A percentile compares a stretch with the other conserved stretches of the same genome.
phyloP scores from a whole-genome alignment of 805 yeast genomes.

The Saccharomycodes ludwigii region DNA sequence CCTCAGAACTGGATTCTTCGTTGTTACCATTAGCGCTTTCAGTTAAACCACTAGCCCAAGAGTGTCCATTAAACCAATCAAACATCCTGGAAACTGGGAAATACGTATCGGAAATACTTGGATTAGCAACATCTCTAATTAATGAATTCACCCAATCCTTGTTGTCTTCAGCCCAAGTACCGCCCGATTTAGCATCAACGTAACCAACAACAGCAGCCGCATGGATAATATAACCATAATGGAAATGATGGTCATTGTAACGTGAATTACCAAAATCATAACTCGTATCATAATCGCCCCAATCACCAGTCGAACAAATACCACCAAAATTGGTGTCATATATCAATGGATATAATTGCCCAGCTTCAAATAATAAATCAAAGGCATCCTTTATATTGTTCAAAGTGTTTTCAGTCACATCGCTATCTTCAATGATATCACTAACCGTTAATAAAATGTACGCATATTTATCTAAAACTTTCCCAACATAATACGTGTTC shows the following conservation, averaged over 20 bases:
- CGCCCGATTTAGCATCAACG: slow-evolving; percentile 42
- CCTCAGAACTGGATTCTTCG: slow-evolving; percentile 63
- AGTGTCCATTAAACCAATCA: slow-evolving; percentile 65
- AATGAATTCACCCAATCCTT: slow-evolving; percentile 48
- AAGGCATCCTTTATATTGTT: slow-evolving; percentile 32
- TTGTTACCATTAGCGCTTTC: slow-evolving; percentile 57
- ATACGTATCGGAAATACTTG: slow-evolving; percentile 34
- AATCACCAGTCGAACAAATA: slow-evolving; percentile 34
- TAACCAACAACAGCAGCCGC: slow-evolving; percentile 73
- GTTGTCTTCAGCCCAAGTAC: slow-evolving; percentile 35
- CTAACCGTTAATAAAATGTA: slow-evolving; percentile 39
- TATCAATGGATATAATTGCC: slow-evolving; percentile 36
- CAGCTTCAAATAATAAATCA: slow-evolving; percentile 26
- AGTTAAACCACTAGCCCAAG: slow-evolving; percentile 62
- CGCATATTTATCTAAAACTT: slow-evolving; percentile 43
- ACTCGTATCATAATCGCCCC: slow-evolving; percentile 27
- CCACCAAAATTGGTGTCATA: slow-evolving; percentile 47
- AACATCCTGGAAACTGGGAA: slow-evolving; percentile 58
- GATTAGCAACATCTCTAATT: slow-evolving; percentile 58
- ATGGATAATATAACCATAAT: slow-evolving; percentile 72
- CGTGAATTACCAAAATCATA: slow-evolving; percentile 61
- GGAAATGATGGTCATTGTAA: slow-evolving; percentile 83
- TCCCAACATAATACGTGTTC: slow-evolving; percentile 42
- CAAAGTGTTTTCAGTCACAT: slow-evolving; percentile 25
- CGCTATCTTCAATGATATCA: slow-evolving; percentile 34